These are phyloP conservation scores for Podaxis sp. DNA, from an alignment of 768 basidiomycete species.

Conservation along the genomic window DNA sequence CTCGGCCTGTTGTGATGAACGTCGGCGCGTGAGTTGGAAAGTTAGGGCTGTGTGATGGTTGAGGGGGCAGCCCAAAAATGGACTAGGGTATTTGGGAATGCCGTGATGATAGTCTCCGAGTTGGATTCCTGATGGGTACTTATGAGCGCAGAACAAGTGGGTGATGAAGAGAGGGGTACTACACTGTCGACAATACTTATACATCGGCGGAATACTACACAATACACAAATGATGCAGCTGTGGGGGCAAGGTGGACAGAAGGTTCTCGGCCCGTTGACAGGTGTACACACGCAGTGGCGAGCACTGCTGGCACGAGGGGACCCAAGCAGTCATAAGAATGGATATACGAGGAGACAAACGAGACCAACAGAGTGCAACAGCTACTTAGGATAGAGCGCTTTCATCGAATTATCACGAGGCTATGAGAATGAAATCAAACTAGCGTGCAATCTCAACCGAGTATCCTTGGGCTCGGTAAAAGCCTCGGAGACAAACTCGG, in stretches of 20 bases:
- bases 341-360: not conserved
- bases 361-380: not conserved
- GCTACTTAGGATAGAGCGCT: not conserved
- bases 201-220: no score
- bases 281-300: no score
- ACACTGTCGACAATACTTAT: not conserved
- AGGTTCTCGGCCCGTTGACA: no score
- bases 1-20: constrained; percentile 1
- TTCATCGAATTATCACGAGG: not conserved
- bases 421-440: no score
- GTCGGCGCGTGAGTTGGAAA: not conserved
- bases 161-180: not conserved
- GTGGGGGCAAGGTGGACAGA: no score
- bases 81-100: not conserved
- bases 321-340: not conserved
- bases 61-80: not conserved
- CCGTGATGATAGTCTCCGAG: not conserved
- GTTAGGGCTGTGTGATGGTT: not conserved
- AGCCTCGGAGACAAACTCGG: no score
- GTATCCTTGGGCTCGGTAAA: no score
- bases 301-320: no score
- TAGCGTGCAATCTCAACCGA: no score
- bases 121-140: not conserved
- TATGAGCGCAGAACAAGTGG: not conserved
- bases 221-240: no score